phyloP scores from a whole-genome alignment of 768 basidiomycete genomes.

The Dendrothele bispora region DNA sequence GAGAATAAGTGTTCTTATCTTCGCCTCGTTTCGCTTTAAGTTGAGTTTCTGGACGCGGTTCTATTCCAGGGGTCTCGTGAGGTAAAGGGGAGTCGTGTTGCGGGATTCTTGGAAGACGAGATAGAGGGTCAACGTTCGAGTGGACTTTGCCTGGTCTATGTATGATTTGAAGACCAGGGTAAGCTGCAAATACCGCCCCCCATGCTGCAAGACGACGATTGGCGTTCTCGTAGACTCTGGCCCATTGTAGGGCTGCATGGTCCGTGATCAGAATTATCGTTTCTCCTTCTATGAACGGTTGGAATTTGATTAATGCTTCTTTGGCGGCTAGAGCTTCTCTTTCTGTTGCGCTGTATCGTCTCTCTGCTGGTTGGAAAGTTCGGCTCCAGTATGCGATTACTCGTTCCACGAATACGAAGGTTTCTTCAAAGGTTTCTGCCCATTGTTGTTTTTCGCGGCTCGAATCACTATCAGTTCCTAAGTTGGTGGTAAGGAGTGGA shows the following conservation, averaged over 20 bases:
- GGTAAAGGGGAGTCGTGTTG: too few species aligned
- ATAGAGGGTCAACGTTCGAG: slow-evolving; percentile 4
- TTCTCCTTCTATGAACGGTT: slow-evolving; percentile 28
- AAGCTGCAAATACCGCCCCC: slow-evolving; percentile 26
- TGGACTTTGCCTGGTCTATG: background rate
- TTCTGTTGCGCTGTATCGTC: slow-evolving; percentile 26
- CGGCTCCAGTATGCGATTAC: slow-evolving; percentile 26
- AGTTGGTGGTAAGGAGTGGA: slow-evolving; percentile 11
- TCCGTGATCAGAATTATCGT: slow-evolving; percentile 12
- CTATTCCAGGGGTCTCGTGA: background rate
- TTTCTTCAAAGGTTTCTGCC: slow-evolving; percentile 12
- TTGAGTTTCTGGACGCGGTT: background rate
- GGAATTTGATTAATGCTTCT: too few species aligned
- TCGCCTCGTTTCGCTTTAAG: background rate
- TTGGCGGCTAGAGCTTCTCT: too few species aligned
- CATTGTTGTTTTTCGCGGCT: slow-evolving; percentile 3
- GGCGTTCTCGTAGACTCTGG: slow-evolving; percentile 14
- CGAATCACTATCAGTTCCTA: background rate
- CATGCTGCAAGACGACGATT: slow-evolving; percentile 21
- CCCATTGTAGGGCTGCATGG: slow-evolving; percentile 16
- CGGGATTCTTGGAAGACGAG: background rate
- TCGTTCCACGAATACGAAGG: slow-evolving; percentile 18
- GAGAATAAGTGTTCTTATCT: background rate
- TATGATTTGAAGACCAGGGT: slow-evolving; percentile 10
- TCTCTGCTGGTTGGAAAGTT: slow-evolving; percentile 20